phyloP scores from a whole-genome alignment of 2,329 filamentous ascomycete species.

The Cordyceps sp. region DNA sequence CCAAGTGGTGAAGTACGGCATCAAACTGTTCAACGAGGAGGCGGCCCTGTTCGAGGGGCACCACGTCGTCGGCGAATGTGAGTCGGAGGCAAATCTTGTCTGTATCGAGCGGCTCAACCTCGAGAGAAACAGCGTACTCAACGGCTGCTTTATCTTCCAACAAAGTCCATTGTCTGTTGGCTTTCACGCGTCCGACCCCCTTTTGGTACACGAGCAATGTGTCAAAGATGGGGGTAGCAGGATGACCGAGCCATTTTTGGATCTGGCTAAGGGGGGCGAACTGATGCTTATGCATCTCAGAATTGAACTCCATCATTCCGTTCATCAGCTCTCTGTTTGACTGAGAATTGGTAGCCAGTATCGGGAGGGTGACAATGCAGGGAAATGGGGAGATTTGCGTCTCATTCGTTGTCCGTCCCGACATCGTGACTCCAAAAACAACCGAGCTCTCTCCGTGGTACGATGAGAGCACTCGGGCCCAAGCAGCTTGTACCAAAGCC shows the following conservation, averaged over 20 bases:
- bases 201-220: conserved; percentile 77
- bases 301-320: conserved; percentile 49
- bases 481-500: conserved; percentile 58
- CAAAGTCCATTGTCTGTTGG: conserved; percentile 35
- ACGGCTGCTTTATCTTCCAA: conserved; percentile 50
- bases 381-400: conserved; percentile 51
- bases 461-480: conserved; percentile 56
- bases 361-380: conserved; percentile 66
- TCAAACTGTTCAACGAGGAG: conserved; percentile 60
- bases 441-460: conserved; percentile 63
- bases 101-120: conserved; percentile 42
- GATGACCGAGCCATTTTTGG: conserved; percentile 52
- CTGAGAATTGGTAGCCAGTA: conserved; percentile 37
- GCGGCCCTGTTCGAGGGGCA: conserved; percentile 52
- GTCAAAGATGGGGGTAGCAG: conserved; percentile 58
- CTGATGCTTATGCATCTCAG: conserved; percentile 49
- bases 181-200: conserved; percentile 11
- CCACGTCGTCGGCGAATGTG: conserved; percentile 44
- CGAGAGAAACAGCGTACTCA: conserved; percentile 69
- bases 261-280: conserved; percentile 55
- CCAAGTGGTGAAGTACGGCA: conserved; percentile 39
- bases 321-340: conserved; percentile 41
- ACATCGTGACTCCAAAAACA: conserved; percentile 67
- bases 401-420: conserved; percentile 50
- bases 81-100: conserved; percentile 43